These are phyloP conservation scores for Ilyonectria sp. DNA, from an alignment of 2,329 filamentous ascomycete genomes.

Conservation along the genomic window DNA sequence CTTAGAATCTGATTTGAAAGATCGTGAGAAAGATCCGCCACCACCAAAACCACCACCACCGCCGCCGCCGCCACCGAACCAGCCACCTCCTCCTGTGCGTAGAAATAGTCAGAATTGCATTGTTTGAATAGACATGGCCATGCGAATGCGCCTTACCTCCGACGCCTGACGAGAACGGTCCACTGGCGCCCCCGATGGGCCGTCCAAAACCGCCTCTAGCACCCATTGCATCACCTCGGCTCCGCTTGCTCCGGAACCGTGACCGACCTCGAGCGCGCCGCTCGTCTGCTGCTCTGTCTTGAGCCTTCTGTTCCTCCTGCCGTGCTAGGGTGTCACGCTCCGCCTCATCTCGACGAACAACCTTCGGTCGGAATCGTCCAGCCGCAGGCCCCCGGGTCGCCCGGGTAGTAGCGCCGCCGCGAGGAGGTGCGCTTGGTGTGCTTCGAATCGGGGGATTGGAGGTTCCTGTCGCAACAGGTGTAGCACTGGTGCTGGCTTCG, in stretches of 20 bases:
- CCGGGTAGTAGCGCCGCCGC: slow-evolving; percentile 54
- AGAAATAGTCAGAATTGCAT: slow-evolving; percentile 21
- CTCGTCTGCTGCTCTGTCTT: slow-evolving; percentile 58
- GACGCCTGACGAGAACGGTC: slow-evolving; percentile 56
- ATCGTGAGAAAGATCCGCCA: slow-evolving; percentile 47
- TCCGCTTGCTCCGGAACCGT: slow-evolving; percentile 59
- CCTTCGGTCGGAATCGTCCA: slow-evolving; percentile 64
- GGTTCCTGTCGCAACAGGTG: slow-evolving; percentile 36
- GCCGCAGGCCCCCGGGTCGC: slow-evolving; percentile 54
- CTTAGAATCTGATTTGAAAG: slow-evolving; percentile 55
- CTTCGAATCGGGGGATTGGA: slow-evolving; percentile 34
- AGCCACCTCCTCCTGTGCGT: slow-evolving; percentile 45
- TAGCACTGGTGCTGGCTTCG: slow-evolving; percentile 38
- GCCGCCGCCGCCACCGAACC: slow-evolving; percentile 47
- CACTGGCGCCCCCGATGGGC: slow-evolving; percentile 55
- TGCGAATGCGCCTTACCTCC: slow-evolving; percentile 42
- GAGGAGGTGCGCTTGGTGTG: slow-evolving; percentile 46
- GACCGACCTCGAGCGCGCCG: slow-evolving; percentile 56
- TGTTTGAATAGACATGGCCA: background rate
- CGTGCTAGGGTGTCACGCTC: slow-evolving; percentile 64
- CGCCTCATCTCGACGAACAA: slow-evolving; percentile 65
- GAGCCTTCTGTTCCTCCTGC: slow-evolving; percentile 60
- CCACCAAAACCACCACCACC: slow-evolving; percentile 50
- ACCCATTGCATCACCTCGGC: slow-evolving; percentile 62
- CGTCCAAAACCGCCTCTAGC: slow-evolving; percentile 56